Evolutionary conservation across 2,329 filamentous ascomycete species (phyloP).

Genomic region (Talaromyces marneffei): DNA sequence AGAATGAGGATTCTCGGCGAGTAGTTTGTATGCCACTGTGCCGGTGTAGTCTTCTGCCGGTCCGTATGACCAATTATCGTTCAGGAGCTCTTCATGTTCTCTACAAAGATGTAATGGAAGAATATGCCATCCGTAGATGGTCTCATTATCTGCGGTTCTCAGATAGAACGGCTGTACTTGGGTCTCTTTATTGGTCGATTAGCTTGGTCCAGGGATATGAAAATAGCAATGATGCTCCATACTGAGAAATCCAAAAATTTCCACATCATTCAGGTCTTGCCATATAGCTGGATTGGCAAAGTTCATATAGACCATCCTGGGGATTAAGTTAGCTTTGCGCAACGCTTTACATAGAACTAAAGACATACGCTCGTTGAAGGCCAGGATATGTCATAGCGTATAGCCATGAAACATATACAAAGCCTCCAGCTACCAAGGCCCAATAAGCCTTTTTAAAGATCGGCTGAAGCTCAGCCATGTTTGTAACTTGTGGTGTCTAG

Average conservation of each 20-base stretch:
- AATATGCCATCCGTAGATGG: conserved; percentile 84
- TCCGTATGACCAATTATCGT: conserved; percentile 51
- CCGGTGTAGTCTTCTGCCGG: conserved; percentile 41
- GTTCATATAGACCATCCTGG: conserved; percentile 76
- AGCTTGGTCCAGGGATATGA: background rate
- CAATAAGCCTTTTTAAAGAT: conserved; percentile 51
- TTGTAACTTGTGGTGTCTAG: background rate
- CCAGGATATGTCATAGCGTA: conserved; percentile 59
- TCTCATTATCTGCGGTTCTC: conserved; percentile 66
- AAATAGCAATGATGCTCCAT: conserved; percentile 21
- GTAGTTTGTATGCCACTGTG: conserved; percentile 46
- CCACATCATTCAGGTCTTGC: conserved; percentile 67
- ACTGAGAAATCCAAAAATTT: conserved; percentile 84
- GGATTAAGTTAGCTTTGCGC: background rate
- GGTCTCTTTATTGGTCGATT: conserved; percentile 51
- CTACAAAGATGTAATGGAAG: conserved; percentile 72
- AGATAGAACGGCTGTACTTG: conserved; percentile 85
- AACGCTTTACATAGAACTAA: background rate
- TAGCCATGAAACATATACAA: conserved; percentile 63
- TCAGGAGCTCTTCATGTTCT: conserved; percentile 60
- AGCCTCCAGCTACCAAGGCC: conserved; percentile 54
- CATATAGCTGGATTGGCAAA: conserved; percentile 67
- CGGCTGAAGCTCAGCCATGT: conserved; percentile 37
- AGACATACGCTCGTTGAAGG: conserved; percentile 71
- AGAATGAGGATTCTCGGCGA: conserved; percentile 47